Conservation (phyloP, 202 grass and related monocot genomes). For the Brachypodium distachyon region DNA sequence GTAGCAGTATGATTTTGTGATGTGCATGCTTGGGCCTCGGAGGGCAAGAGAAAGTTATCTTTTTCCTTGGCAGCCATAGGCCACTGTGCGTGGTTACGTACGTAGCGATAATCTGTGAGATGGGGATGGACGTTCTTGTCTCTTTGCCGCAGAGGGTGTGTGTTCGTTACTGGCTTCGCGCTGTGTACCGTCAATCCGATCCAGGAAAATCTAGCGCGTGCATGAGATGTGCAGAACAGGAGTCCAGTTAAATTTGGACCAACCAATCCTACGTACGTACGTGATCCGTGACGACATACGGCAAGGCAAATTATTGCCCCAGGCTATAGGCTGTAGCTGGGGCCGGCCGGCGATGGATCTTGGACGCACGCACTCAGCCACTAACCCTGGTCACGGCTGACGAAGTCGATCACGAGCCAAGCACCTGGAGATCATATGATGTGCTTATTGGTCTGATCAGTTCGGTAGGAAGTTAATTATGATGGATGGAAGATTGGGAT, state of each 20-base stretch:
- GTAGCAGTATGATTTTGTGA: background rate
- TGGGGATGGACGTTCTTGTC: background rate
- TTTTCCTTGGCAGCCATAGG: background rate
- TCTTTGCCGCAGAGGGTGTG: background rate
- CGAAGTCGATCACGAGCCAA: background rate
- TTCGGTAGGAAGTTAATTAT: background rate
- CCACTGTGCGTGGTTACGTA: background rate
- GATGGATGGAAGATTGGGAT: background rate
- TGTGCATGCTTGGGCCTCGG: background rate
- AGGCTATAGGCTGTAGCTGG: too few species aligned
- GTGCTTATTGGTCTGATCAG: background rate
- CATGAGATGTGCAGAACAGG: background rate
- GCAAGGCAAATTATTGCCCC: background rate
- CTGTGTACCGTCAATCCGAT: background rate
- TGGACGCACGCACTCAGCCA: background rate
- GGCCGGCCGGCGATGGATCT: background rate
- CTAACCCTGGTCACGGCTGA: background rate
- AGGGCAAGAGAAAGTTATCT: background rate
- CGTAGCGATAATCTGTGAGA: background rate
- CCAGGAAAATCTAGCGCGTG: background rate
- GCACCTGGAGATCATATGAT: background rate
- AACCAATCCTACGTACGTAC: background rate
- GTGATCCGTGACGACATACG: background rate
- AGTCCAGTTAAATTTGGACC: background rate
- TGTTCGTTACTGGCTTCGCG: background rate